A percentile compares a stretch with the other conserved stretches of the same genome.
Evolutionary conservation across 352 stramenopile species (phyloP).

Genomic region (Elongisporangium undulatum): DNA sequence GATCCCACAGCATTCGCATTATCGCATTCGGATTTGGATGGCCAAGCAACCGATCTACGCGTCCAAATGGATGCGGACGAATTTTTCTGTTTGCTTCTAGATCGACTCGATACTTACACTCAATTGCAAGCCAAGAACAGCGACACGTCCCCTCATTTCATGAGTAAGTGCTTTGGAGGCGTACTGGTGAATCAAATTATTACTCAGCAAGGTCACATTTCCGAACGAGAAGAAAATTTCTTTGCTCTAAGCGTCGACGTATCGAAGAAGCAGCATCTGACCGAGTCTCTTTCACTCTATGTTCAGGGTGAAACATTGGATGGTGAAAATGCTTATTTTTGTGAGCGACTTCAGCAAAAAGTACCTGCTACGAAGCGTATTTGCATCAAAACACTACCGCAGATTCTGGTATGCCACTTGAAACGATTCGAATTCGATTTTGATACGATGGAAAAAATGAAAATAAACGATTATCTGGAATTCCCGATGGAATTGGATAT

Average conservation of each 20-base stretch:
- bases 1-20: slow-evolving; percentile 67
- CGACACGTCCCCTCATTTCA: slow-evolving; percentile 18
- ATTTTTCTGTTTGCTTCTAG: slow-evolving; percentile 76
- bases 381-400: slow-evolving; percentile 71
- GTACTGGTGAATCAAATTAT: slow-evolving; percentile 82
- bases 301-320: slow-evolving; percentile 72
- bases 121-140: not conserved
- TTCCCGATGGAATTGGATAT: slow-evolving; percentile 89
- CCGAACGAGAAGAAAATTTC: slow-evolving; percentile 81
- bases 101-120: slow-evolving; percentile 54
- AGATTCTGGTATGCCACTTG: slow-evolving; percentile 78
- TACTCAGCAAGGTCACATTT: slow-evolving; percentile 70
- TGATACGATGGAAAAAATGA: slow-evolving; percentile 85
- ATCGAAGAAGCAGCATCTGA: slow-evolving; percentile 57
- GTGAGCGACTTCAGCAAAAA: slow-evolving; percentile 61
- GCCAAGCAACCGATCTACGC: slow-evolving; percentile 63
- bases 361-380: slow-evolving; percentile 79
- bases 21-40: slow-evolving; percentile 68
- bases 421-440: slow-evolving; percentile 91
- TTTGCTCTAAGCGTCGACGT: slow-evolving; percentile 81
- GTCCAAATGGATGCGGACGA: slow-evolving; percentile 84
- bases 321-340: slow-evolving; percentile 79
- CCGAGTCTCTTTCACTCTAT: slow-evolving; percentile 60
- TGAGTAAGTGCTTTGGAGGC: slow-evolving; percentile 66
- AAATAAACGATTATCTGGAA: slow-evolving; percentile 83